phyloP scores from a whole-genome alignment of 2,329 filamentous ascomycete genomes.

The Hortaea werneckii region DNA sequence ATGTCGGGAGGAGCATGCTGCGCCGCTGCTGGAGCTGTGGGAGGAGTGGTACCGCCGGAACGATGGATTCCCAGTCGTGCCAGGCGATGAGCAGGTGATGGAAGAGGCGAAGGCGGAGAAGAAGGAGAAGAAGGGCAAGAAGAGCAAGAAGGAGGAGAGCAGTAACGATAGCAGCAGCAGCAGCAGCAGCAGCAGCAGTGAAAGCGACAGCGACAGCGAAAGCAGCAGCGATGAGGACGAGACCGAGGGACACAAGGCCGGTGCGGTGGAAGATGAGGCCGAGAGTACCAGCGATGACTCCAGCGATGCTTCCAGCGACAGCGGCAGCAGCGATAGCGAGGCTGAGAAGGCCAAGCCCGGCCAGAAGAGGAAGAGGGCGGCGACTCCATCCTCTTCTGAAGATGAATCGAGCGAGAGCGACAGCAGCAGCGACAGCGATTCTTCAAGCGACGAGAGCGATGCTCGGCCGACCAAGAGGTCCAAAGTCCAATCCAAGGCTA shows the following conservation, averaged over 20 bases:
- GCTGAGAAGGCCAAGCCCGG: conserved; percentile 3
- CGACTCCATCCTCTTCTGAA: conserved; percentile 10
- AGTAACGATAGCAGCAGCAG: conserved; percentile 5
- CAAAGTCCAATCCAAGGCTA: conserved; percentile 12
- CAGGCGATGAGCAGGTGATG: conserved; percentile 1
- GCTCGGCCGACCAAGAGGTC: conserved; percentile 20
- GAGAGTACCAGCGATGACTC: conserved; percentile 8
- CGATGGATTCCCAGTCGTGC: conserved; percentile 9
- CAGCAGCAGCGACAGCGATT: conserved; percentile 13
- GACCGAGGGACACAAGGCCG: conserved; percentile 2
- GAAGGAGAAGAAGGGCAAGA: conserved; percentile 7
- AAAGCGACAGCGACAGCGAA: not conserved
- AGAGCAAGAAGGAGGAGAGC: conserved; percentile 14
- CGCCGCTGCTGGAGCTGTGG: conserved; percentile 16
- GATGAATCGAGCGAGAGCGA: conserved; percentile 3
- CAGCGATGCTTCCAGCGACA: conserved; percentile 7
- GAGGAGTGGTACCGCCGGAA: conserved; percentile 14
- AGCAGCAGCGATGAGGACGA: conserved; percentile 5
- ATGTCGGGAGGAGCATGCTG: conserved; percentile 11
- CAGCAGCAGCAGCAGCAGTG: not conserved
- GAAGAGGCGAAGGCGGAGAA: conserved; percentile 4
- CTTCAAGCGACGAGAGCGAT: conserved; percentile 18
- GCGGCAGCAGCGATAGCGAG: conserved; percentile 10
- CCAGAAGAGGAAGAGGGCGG: conserved; percentile 13
- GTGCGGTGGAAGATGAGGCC: conserved; percentile 6